Base-by-base conservation (phyloP, 208 protist species). In the Borovskyia barvae region DNA sequence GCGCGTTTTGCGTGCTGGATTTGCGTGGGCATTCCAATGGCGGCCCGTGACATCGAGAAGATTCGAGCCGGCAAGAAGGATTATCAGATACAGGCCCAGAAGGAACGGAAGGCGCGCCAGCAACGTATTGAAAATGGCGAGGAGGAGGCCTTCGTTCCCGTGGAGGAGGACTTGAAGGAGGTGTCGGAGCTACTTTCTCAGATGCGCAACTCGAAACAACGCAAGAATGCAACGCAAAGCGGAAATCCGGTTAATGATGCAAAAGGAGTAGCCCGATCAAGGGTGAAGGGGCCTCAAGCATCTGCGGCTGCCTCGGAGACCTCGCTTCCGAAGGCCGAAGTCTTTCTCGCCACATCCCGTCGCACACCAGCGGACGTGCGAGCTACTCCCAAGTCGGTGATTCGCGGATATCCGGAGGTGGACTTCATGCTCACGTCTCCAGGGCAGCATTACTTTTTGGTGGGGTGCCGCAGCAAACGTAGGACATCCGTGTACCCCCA, bases 381-480 rank as follows among this genome's bases (percentile, higher is more conserved):
- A 26, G 64, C 64, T n/a, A 40, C 47, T 15, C 64, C 64, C 9
- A 43, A 30, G 41, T 92, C 78, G 37, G 54, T 78, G 14, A 46
- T 92, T 11, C 72, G 75, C 36, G 85, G 85, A 22, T 74, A 79
- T 29, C 71, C 80, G 5, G 53, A 78, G 24, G 85, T 92, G 41
- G 77, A 92, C 53, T 37, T 85, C 20, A 46, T 92, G 41, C 32
- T 81, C 37, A 52, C 72, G 19, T 92, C 85, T n/a, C 81, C 85
- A 9, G 70, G 61, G 8, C 75, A 87, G 60, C 56, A 68, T 28
- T 85, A 75, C 54, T 39, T 92, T 22, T 62, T 92, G n/a, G 70
- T 88, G 14, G 69, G 77, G 12, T 84, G 80, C 52, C 72, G 79
- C 62, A 81, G 70, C 68, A 92, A 92, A 62, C 71, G 76, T 19